Base-by-base conservation (phyloP, 2,329 filamentous ascomycete genomes). In the Amauroascus niger region DNA sequence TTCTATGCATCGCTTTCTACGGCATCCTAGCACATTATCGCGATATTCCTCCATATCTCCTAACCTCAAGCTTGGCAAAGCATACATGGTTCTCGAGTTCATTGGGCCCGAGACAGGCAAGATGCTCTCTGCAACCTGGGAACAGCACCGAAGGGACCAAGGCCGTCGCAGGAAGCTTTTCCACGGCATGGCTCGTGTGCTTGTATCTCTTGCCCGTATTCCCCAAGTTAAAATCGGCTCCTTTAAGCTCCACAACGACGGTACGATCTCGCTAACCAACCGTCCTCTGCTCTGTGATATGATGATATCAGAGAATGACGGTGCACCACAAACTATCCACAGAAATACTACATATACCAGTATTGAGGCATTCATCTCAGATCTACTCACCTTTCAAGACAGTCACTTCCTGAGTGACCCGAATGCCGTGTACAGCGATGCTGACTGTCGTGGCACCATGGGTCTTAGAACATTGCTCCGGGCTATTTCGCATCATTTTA, bases 211-310 rank as follows among this genome's bases (percentile, higher is more conserved):
- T 2, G 52, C 44, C 3, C 55, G 59, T 7, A 57, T 54, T n/a
- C 60, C 64, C 28, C 49, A 67, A 11, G 62, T 62, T 7, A 59
- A 60, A 11, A 70, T 71, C 48, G 67, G 67, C 6, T 70, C 69
- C 9, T 60, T 65, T 11, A 60, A 58, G 8, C 58, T 71, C 14
- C 57, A 67, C 48, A 46, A 62, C 6, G 28, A 62, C 50, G 63
- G 64, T 4, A 45, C 59, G 13, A 40, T 72, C 26, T 47, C 37
- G 8, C 60, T 71, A 6, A 56, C 48, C 13, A 64, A 63, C 45
- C 57, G 64, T 1, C 63, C 64, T 6, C 53, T 66, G 35, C 61
- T 60, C 9, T 57, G 57, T 3, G 52, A 59, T 44, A 65, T 67
- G 16, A 52, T 55, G 30, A 52, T 61, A 53, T 55, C 64, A n/a